Base-by-base conservation (phyloP, 305 asterid genomes). In the Ajuga reptans region DNA sequence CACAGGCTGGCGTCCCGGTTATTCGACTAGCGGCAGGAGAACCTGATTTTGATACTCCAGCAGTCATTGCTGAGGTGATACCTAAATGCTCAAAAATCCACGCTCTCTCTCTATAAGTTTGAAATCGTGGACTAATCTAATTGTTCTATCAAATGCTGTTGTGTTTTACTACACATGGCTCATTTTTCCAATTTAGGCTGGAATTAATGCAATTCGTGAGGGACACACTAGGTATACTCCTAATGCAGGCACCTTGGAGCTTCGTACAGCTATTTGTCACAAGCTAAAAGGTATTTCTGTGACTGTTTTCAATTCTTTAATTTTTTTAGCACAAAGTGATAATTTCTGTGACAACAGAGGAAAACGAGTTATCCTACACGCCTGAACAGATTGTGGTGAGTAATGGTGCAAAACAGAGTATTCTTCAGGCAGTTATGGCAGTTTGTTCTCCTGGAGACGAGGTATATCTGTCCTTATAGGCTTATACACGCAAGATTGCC, bases 11-110 rank as follows among this genome's bases (percentile, higher is more conserved):
- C 34, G 98, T 90, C 69, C 99, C 97, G n/a, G 92, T 93, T 73
- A 93, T 93, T 69, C 77, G 96, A 43, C 80, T 93, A 69, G 95
- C 99, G 4, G 97, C 99, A 6, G 97, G 97, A 14, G 99, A 93
- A 72, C 99, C 99, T 6, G 97, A 93, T 84, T 90, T 93, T 63
- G 99, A 87, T 82, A 93, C 97, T 77, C 97, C 99, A 31, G 66
- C 88, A 60, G 74, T 65, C 33, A 93, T 93, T 69, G 86, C 96
- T 18, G 94, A 90, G 96, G 99, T 93, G 78, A 55, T 37, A 36
- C 9, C 34, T 29, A 5, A 49, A 24, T 58, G n/a, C 64, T 18
- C 50, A 11, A 47, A 5, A 55, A 43, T 56, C 47, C 12, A 27
- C 5, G 15, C 16, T 4, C 36, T 49, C 12, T 11, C 34, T 27